These are phyloP conservation scores for Aspergillus nidulans DNA, from an alignment of 495 filamentous ascomycete genomes.

Conservation along the genomic window DNA sequence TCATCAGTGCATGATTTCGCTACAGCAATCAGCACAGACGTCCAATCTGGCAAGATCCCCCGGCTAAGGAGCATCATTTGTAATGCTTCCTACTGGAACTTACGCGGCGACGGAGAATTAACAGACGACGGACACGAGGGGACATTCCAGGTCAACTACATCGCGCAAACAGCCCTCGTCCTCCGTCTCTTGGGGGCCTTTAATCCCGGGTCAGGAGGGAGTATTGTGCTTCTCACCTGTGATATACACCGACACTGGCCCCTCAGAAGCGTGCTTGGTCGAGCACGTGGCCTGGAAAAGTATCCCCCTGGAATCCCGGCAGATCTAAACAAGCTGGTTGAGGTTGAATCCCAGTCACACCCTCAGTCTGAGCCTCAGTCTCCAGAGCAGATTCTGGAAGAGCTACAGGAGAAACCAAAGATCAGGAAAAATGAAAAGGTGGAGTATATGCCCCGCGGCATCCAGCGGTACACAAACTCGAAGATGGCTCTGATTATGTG, in stretches of 20 bases:
- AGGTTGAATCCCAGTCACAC: not conserved
- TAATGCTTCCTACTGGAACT: slow-evolving; percentile 36
- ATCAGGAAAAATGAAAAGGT: not conserved
- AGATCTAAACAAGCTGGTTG: not conserved
- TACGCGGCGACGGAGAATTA: slow-evolving; percentile 6
- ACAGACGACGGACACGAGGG: slow-evolving; percentile 39
- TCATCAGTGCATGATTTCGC: slow-evolving; percentile 34
- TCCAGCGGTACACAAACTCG: slow-evolving; percentile 34
- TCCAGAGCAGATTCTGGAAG: slow-evolving; percentile 8
- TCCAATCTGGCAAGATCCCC: slow-evolving; percentile 34
- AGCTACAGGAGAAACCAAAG: slow-evolving; percentile 14
- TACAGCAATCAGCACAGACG: slow-evolving; percentile 12
- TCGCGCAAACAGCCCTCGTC: slow-evolving; percentile 41
- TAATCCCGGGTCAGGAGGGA: slow-evolving; percentile 27
- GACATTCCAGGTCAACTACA: slow-evolving; percentile 43
- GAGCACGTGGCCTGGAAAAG: slow-evolving; percentile 1
- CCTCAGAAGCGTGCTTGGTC: slow-evolving; percentile 10
- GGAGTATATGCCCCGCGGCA: slow-evolving; percentile 12
- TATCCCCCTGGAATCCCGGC: slow-evolving; percentile 2
- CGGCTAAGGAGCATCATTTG: slow-evolving; percentile 41
- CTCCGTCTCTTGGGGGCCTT: slow-evolving; percentile 41
- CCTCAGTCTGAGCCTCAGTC: not conserved
- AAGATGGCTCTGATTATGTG: slow-evolving; percentile 42
- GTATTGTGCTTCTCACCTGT: slow-evolving; percentile 41
- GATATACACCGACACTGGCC: slow-evolving; percentile 32